Conservation (phyloP, 2,329 filamentous ascomycete genomes). For the Alternaria triticimaculans region DNA sequence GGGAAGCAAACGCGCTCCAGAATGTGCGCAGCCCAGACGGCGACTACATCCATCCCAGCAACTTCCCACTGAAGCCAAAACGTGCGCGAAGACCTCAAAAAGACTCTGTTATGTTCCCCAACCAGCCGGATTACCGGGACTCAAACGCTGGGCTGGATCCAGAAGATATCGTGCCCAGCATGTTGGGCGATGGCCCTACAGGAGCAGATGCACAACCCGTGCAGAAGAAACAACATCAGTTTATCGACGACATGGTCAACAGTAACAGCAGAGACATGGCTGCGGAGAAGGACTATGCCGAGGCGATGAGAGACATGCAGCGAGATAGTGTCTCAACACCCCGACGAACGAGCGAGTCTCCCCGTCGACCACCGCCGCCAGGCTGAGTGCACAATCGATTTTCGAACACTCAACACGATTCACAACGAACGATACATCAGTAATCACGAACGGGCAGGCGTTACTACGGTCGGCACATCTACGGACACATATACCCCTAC, state of each 20-base stretch:
- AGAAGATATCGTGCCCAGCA: slow-evolving; percentile 42
- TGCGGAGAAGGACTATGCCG: slow-evolving; percentile 38
- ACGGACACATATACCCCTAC: not conserved
- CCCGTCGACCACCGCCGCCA: not conserved
- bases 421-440: not conserved
- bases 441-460: not conserved
- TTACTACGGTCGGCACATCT: not conserved
- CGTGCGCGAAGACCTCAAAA: slow-evolving; percentile 30
- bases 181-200: slow-evolving; percentile 27
- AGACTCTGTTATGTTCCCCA: slow-evolving; percentile 33
- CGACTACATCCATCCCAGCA: slow-evolving; percentile 38
- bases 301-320: slow-evolving; percentile 38
- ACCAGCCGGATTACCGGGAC: slow-evolving; percentile 17
- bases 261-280: slow-evolving; percentile 25
- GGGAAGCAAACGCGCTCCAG: slow-evolving; percentile 35
- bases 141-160: slow-evolving; percentile 26
- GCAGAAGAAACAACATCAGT: slow-evolving; percentile 27
- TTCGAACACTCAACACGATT: not conserved
- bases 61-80: slow-evolving; percentile 35
- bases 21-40: slow-evolving; percentile 39
- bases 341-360: slow-evolving; percentile 3
- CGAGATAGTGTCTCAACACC: slow-evolving; percentile 17
- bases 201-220: slow-evolving; percentile 19
- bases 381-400: slow-evolving; percentile 1
- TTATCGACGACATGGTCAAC: slow-evolving; percentile 23